Percentiles rank a stretch among this genome's conserved stretches.
Evolutionary conservation across 176 grass and related monocot species (phyloP).

Genomic region (Raddia distichophylla): DNA sequence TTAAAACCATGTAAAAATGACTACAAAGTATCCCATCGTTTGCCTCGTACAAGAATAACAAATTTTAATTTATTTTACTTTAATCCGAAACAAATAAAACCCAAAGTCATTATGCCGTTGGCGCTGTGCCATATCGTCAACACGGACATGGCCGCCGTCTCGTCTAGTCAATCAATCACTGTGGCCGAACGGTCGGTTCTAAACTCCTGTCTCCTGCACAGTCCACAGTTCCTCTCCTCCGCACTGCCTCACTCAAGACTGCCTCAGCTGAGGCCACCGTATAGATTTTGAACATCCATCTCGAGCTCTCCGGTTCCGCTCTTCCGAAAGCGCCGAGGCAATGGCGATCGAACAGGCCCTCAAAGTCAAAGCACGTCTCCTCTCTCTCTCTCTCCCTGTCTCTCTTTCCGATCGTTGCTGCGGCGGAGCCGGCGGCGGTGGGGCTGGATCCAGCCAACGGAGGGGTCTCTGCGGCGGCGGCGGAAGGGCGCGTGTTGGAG

Average conservation of each 20-base stretch:
- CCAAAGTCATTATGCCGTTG: too few relatives aligned
- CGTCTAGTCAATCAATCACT: constrained; percentile 38
- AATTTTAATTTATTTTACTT: too few relatives aligned
- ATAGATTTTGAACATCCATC: too few relatives aligned
- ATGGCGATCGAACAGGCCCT: constrained; percentile 36
- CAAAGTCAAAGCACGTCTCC: constrained; percentile 34
- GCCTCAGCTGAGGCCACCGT: not conserved
- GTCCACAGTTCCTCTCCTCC: not conserved
- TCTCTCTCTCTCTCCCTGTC: not conserved
- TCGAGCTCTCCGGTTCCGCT: constrained; percentile 2
- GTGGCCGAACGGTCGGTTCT: constrained; percentile 11
- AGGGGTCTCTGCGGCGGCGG: too few relatives aligned
- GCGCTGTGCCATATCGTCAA: too few relatives aligned
- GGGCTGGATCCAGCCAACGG: too few relatives aligned
- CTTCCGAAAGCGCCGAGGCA: not conserved
- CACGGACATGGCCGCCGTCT: not conserved
- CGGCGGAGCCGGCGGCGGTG: too few relatives aligned
- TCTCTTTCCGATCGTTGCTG: not conserved
- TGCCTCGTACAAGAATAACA: too few relatives aligned
- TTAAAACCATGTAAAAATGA: too few relatives aligned
- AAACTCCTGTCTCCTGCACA: not conserved
- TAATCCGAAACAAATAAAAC: too few relatives aligned
- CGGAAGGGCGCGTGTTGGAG: too few relatives aligned
- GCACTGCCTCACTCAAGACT: not conserved
- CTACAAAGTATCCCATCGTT: too few relatives aligned